Evolutionary conservation across 2,329 filamentous ascomycete species (phyloP), one percentile per base, ranked within the genome.

Genomic region (Trichoderma sp.): DNA sequence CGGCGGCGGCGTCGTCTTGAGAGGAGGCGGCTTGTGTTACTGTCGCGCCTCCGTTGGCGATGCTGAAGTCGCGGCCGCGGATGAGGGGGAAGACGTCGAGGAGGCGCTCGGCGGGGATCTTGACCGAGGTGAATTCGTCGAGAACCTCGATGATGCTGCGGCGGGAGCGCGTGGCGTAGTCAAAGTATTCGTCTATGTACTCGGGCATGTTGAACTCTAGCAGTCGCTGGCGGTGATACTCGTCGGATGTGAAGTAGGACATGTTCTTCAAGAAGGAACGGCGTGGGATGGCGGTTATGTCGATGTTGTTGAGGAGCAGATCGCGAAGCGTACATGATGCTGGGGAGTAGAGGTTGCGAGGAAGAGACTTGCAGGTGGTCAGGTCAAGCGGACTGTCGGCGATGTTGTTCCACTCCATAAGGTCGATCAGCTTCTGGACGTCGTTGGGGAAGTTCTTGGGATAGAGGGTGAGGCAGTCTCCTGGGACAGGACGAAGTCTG

Each of bases 61-160:
- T 93, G 76, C 93, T 97, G 74, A 97, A 99, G 71, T 96, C 91
- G 6, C 95, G 85, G n/a, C 89, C 90, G n/a, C 92, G 88, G 54
- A 98, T 89, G 3, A 88, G 72, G 0, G 95, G 95, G 63, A 99
- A 88, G 17, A 93, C 82, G 62, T 89, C 87, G 10, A 91, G 82
- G 1, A 89, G 82, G 56, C 89, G 86, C 63, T 89, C 81, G 78
- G 88, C 91, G 0, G 95, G 93, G 2, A 99, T 87, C 67, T 88
- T 89, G 63, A 98, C 90, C 0, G 86, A 89, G 48, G 90, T 85
- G 71, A 99, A 99, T 71, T 99, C 95, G 64, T 94, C 88, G 30
- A 99, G 83, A 3, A 97, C 90, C 77, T 99, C 95, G 6, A 99
- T 81, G 65, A 98, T 97, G 66, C 91, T 96, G 41, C 95, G 89